Evolutionary conservation across 148 eudicot genomes (phyloP), one percentile per base, ranked within the genome.

Genomic region (Drosera capensis): DNA sequence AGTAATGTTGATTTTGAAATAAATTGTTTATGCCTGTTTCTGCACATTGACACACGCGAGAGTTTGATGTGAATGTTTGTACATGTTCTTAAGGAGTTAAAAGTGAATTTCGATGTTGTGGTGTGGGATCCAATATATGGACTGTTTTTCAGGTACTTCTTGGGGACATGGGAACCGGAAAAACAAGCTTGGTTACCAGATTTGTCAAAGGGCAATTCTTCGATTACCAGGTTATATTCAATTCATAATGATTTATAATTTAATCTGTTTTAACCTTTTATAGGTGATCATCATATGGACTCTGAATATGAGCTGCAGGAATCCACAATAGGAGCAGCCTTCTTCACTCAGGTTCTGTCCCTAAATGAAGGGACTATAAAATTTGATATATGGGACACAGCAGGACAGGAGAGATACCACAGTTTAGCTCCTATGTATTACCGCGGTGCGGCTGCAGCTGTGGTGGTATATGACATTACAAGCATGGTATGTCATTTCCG

Each of bases 381-480:
- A 40, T 71, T 81, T 35, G 93, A 81, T 49, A 78, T 81, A 56
- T 81, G 93, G 93, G 93, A 81, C 64, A 77, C 85, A 17, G 93
- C 85, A 1, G 93, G 93, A 42, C 93, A 81, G 58, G 93, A 81
- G 46, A 64, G 78, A 19, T 81, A 81, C 57, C 81, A 81, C 8
- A 77, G 85, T 71, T 64, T 78, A 62, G 85, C 85, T 67, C 93
- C 93, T 36, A 81, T 81, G 93, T 82, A 82, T 61, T 78, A 82
- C 26, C 86, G 86, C 3, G 82, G 79, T 65, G 93, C 86, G 34
- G 86, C 86, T 50, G 76, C 93, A 7, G 86, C 93, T 20, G 51
- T 77, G 29, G 68, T 80, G 12, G 78, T 80, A 23, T 82, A 82
- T 54, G 93, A 82, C 63, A 69, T 82, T 46, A 64, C 86, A 38